phyloP scores from a whole-genome alignment of 805 yeast species.

The Kuraishia ogatae region DNA sequence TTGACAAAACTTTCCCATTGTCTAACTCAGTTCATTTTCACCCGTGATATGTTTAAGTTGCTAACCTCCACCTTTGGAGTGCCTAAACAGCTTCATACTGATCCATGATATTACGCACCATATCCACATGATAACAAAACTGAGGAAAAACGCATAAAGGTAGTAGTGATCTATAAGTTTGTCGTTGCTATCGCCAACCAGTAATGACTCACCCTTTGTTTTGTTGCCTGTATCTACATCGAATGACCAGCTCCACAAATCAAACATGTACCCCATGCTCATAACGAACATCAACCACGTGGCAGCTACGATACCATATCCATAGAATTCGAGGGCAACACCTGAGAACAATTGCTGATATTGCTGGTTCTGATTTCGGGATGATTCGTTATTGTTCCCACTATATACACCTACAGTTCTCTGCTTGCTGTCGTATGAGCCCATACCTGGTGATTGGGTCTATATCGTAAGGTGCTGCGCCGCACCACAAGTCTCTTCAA shows the following conservation, averaged over 20 bases:
- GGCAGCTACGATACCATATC: constrained; percentile 14
- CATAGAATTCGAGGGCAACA: constrained; percentile 12
- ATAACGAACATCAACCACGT: constrained; percentile 19
- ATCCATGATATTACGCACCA: constrained; percentile 77
- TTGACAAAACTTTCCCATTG: too few relatives aligned
- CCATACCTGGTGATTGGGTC: not conserved
- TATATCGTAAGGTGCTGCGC: too few relatives aligned
- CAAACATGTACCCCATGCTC: constrained; percentile 20
- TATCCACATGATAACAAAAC: constrained; percentile 36
- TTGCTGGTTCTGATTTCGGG: not conserved
- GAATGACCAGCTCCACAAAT: constrained; percentile 20
- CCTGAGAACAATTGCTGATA: not conserved
- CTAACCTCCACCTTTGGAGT: constrained; percentile 55
- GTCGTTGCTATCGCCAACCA: not conserved
- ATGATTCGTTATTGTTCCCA: not conserved
- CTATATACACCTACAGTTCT: not conserved
- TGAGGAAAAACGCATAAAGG: constrained; percentile 19
- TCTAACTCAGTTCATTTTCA: not conserved
- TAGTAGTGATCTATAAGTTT: constrained; percentile 15
- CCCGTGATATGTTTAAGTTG: too few relatives aligned
- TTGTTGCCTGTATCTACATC: not conserved
- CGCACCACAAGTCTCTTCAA: not conserved
- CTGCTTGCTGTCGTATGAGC: constrained; percentile 2
- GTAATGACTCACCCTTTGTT: not conserved
- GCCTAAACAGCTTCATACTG: constrained; percentile 73